phyloP scores from a whole-genome alignment of 2,329 filamentous ascomycete genomes.

The Byssoonygena ceratinophila region DNA sequence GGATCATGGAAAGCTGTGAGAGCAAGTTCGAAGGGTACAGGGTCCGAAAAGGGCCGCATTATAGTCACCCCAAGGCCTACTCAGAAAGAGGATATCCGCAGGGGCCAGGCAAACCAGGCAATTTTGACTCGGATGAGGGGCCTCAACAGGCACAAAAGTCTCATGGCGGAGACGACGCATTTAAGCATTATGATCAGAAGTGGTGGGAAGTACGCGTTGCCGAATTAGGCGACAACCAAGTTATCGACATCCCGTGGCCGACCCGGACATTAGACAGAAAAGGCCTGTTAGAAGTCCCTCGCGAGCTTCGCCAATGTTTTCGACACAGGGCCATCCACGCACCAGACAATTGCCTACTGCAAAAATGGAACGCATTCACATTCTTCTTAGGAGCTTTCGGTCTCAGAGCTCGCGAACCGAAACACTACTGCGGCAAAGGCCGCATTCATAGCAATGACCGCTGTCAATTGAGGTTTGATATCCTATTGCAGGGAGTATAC shows the following conservation, averaged over 20 bases:
- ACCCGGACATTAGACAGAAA: conserved; percentile 2
- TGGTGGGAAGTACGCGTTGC: neutral
- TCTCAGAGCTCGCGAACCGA: conserved; percentile 2
- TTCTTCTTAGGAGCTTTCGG: conserved; percentile 15
- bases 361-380: conserved; percentile 17
- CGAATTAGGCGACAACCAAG: neutral
- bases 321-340: neutral
- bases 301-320: neutral
- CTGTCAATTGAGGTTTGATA: conserved; percentile 11
- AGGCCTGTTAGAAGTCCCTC: conserved; percentile 5
- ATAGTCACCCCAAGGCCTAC: too few species aligned
- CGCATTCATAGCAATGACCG: neutral
- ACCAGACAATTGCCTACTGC: conserved; percentile 12
- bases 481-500: conserved; percentile 3
- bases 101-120: neutral
- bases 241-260: conserved; percentile 10
- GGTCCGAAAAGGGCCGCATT: neutral
- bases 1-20: neutral
- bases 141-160: neutral
- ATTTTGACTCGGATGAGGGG: neutral
- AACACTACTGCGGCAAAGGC: conserved; percentile 1
- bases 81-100: neutral
- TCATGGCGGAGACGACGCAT: neutral
- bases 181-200: neutral
- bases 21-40: neutral